Percentiles rank a stretch among this genome's conserved stretches.
These are phyloP conservation scores for Artemisia tridentata DNA, from an alignment of 129 eudicot genomes.

Conservation along the genomic window DNA sequence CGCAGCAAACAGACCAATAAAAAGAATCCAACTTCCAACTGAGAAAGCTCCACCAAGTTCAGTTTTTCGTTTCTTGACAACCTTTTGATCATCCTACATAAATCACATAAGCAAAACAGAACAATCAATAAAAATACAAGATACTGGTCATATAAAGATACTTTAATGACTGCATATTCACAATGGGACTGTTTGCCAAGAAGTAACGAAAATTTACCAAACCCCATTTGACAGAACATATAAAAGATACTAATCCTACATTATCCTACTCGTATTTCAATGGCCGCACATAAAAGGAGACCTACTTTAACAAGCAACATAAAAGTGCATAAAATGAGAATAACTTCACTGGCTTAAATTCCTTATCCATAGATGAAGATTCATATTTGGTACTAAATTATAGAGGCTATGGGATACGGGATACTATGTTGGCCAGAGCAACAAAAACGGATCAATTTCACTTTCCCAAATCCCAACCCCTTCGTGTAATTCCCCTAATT, in stretches of 20 bases:
- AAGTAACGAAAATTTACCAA: conserved; percentile 1
- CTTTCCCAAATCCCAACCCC: background rate
- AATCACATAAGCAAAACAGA: background rate
- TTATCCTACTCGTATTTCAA: background rate
- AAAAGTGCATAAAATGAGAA: too few species aligned
- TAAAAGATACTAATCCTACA: background rate
- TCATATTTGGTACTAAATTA: background rate
- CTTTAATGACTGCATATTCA: background rate
- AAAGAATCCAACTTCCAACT: conserved; percentile 91
- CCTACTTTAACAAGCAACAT: too few species aligned
- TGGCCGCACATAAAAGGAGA: too few species aligned
- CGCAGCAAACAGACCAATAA: conserved; percentile 87
- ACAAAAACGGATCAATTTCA: background rate
- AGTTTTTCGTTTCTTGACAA: conserved; percentile 82
- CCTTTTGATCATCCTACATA: conserved; percentile 86
- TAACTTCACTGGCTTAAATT: background rate
- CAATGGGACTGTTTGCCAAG: background rate
- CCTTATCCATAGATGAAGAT: background rate
- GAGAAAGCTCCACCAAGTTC: conserved; percentile 99
- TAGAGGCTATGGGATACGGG: too few species aligned
- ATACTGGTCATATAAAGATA: background rate
- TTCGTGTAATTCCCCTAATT: background rate
- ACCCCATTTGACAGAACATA: background rate
- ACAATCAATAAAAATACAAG: background rate
- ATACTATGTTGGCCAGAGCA: too few species aligned